Base-by-base conservation (phyloP, 345 rosid species). In the Hibiscus syriacus region DNA sequence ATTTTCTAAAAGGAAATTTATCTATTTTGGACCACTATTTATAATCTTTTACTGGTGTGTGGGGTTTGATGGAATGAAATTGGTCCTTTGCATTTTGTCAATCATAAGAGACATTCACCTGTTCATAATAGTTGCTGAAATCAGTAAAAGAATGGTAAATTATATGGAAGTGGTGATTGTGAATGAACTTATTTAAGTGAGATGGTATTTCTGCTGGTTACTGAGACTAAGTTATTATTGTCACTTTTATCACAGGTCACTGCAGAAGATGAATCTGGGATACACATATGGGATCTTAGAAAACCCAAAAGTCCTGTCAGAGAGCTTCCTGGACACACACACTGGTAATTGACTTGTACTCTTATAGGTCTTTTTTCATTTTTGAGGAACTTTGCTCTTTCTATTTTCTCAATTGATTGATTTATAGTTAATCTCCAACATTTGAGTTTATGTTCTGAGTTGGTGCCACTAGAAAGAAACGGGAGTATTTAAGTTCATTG, bases 301-400 rank as follows among this genome's bases (percentile, higher is more conserved):
- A 90, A 76, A 85, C 80, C 81, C 41, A 85, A 81, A 69, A 67
- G 46, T 74, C 95, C 90, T 71, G 70, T 90, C 64, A 76, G 79
- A 78, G 90, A 87, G 78, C 82, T 88, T 74, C 84, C 90, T 71
- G 96, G 97, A 67, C 98, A 92, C 76, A 77, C 90, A 46, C 96
- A 88, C 72, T 90, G 98, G 97, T 90, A 84, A 38, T 45, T 1
- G 12, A 13, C 56, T 75, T 66, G 19, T 23, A n/a, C 52, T 25
- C 38, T 46, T 64, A 67, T 58, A 29, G 5, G 49, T 63, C 34
- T 5, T 55, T 64, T 70, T 16, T 62, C 25, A 56, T 55, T 50
- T 45, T 72, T 72, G 41, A 73, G 43, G 22, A 70, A 23, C 72
- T 49, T 16, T 4, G 30, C 39, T 52, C 45, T 56, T 48, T 32